Evolutionary conservation across 768 basidiomycete species (phyloP).

Genomic region (Cystofilobasidium bisporidii): DNA sequence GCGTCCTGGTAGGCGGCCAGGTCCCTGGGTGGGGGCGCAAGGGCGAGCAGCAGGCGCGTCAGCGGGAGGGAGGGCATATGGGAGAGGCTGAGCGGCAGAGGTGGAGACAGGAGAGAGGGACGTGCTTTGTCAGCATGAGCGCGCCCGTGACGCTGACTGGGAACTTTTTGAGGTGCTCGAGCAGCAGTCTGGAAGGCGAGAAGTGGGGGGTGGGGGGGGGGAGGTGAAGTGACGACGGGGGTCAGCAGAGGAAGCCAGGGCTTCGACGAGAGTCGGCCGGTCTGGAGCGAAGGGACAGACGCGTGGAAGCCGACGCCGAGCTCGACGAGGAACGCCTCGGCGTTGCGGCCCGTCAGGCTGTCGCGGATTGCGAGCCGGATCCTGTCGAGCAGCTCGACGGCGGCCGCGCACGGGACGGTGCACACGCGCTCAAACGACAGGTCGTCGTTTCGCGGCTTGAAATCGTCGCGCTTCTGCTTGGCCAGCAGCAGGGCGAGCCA

Average conservation of each 20-base stretch:
- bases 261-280: no score
- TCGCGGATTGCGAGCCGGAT: slow-evolving; percentile 65
- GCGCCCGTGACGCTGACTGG: slow-evolving; percentile 94
- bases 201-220: no score
- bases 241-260: no score
- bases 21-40: slow-evolving; percentile 51
- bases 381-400: slow-evolving; percentile 74
- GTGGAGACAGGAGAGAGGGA: not conserved
- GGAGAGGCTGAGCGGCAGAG: not conserved
- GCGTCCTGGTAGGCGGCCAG: slow-evolving; percentile 92
- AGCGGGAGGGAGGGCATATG: not conserved
- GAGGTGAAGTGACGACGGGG: no score
- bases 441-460: slow-evolving; percentile 94
- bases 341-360: slow-evolving; percentile 81
- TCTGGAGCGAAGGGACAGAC: slow-evolving; percentile 38
- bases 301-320: slow-evolving; percentile 90
- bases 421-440: slow-evolving; percentile 86
- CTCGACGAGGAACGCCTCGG: slow-evolving; percentile 83
- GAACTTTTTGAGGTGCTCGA: slow-evolving; percentile 93
- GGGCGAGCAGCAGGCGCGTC: not conserved
- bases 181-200: slow-evolving; percentile 53
- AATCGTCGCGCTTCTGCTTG: slow-evolving; percentile 92
- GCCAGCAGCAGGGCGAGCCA: slow-evolving; percentile 68
- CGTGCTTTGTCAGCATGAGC: slow-evolving; percentile 92
- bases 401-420: slow-evolving; percentile 80